Base-by-base conservation (phyloP, 768 basidiomycete genomes). In the Mycena filopes region DNA sequence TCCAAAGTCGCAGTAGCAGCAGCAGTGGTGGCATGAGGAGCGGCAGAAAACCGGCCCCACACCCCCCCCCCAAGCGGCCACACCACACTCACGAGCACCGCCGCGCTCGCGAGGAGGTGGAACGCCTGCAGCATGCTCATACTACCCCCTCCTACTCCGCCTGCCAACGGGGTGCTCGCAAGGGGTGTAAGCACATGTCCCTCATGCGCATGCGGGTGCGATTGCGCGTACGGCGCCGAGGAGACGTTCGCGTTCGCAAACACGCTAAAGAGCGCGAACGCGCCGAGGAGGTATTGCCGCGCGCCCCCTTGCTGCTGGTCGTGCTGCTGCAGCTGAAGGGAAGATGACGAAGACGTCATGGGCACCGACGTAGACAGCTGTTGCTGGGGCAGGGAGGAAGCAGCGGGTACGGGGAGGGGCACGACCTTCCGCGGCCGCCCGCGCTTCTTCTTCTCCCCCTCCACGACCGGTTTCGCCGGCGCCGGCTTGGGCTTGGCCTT, bases 231-330 rank as follows among this genome's bases (percentile, higher is more conserved):
- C 1, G 82, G 67, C 12, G 78, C 76, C 4, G 77, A 76, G 1
- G 85, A 81, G 0, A 89, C 83, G 20, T 92, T 75, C 2, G 91
- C 88, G 0, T 89, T 91, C 70, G 92, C 93, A 81, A 94, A 92
- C 78, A 95, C 91, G 0, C 92, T 94, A 79, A 95, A 93, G 57
- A 95, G 82, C 0, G 92, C 91, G 71, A 95, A 95, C 28, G 87
- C 87, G 28, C 92, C 93, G 49, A 95, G 86, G 55, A 95, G 88
- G 75, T 91, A 94, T 66, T 93, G 92, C 26, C 81, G 83, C 16
- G 78, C 42, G 13, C 12, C 31, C 11, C 10, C n/a, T n/a, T 43
- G 54, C 28, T 26, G 75, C 45, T 79, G 80, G 1, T 72, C 49
- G 36, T 78, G 76, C 48, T 74, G 73, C 45, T 46, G 64, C 21